Conservation (phyloP, 352 stramenopile species). For the Globisporangium paroecandrum region DNA sequence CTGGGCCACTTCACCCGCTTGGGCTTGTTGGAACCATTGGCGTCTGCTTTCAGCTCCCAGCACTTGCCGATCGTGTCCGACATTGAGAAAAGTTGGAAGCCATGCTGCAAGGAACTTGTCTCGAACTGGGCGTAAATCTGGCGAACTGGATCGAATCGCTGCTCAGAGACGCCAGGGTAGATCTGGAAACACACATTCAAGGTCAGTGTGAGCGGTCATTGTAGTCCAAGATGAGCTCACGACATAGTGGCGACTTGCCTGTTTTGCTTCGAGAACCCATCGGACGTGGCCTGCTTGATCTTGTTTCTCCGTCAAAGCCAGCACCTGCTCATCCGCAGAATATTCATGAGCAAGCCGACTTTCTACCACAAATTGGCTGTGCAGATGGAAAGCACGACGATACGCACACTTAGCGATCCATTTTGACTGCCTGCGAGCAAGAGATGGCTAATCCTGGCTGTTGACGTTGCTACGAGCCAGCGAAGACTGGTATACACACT, state of each 20-base stretch:
- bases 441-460: slow-evolving; percentile 18
- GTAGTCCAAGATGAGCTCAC: not conserved
- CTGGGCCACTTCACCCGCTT: slow-evolving; percentile 32
- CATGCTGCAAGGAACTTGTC: slow-evolving; percentile 1
- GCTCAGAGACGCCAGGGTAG: slow-evolving; percentile 30
- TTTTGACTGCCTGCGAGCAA: slow-evolving; percentile 34
- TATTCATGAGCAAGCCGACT: not conserved
- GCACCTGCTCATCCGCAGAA: not conserved
- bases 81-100: slow-evolving; percentile 28
- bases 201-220: not conserved
- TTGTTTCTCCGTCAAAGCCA: not conserved
- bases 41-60: slow-evolving; percentile 22
- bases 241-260: not conserved
- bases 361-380: not conserved
- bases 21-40: not conserved
- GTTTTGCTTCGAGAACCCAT: slow-evolving; percentile 10
- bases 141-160: slow-evolving; percentile 29
- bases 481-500: slow-evolving; percentile 21
- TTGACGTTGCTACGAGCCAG: slow-evolving; percentile 17
- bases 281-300: not conserved
- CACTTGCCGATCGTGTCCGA: slow-evolving; percentile 29
- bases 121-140: slow-evolving; percentile 22
- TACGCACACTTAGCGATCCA: slow-evolving; percentile 33
- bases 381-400: not conserved
- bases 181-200: slow-evolving; percentile 18